Evolutionary conservation across 140 eudicot genomes (phyloP), one percentile per base, ranked within the genome.

Genomic region (Anethum foeniculum): DNA sequence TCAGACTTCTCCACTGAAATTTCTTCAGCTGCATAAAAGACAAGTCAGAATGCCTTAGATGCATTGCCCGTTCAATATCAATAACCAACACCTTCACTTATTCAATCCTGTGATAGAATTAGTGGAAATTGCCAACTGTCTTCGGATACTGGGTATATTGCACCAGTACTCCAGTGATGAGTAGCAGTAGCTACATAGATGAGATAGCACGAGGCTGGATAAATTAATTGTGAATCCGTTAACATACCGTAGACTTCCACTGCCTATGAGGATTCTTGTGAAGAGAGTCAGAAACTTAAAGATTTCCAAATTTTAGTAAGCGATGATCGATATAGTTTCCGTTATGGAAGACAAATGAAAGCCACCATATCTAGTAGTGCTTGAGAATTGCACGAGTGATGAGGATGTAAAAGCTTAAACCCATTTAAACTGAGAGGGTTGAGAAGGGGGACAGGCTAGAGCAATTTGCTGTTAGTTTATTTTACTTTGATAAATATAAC

Each of bases 1-100:
- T 82, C 60, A 69, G 91, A 77, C 82, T 84, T 91, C 84, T 92
- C 96, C 56, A 95, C 79, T 60, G 93, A 86, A 85, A 88, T 83
- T 72, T 83, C 81, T 85, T 89, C 90, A 85, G 87, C 98, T 94
- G 86, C 67, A 83, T 71, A 75, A 71, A 28, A 83, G 75, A 80
- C 13, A 78, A n/a, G 73, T 83, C 56, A 81, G 23, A n/a, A 28
- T 19, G 39, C 23, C 12, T 21, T 65, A 0, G 25, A 38, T 2
- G 46, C 47, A 71, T 54, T 18, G 27, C 39, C 67, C 76, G 2
- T 60, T 39, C 12, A 38, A 71, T 54, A 6, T 23, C 39, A 48
- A 72, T 13, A 27, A 27, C 39, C 16, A 47, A 79, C 54, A 39
- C 8, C 64, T 11, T 14, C 16, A 64, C 8, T 6, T 39, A 14